A percentile compares a stretch with the other conserved stretches of the same genome.
Conservation (phyloP, 768 basidiomycete species). For the Mycena galericulata region DNA sequence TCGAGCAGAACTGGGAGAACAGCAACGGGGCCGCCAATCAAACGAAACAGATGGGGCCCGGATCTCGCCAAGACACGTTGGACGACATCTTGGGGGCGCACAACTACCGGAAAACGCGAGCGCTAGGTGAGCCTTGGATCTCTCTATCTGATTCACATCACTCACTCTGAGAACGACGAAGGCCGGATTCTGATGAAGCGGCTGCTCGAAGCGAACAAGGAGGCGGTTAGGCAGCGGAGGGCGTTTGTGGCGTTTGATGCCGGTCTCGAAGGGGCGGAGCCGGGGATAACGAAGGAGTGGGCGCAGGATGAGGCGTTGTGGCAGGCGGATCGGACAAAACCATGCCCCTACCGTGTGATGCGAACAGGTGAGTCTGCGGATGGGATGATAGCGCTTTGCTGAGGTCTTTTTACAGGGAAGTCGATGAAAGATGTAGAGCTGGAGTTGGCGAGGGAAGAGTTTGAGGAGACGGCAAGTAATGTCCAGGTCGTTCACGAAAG, state of each 20-base stretch:
- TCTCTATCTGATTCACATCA: not conserved
- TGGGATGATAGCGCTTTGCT: slow-evolving; percentile 5
- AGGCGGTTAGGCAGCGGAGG: not conserved
- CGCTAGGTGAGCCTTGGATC: not conserved
- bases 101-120: not conserved
- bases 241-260: not conserved
- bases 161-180: not conserved
- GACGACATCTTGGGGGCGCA: not conserved
- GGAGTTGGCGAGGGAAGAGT: not conserved
- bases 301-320: slow-evolving; percentile 1
- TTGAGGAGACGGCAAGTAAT: not conserved
- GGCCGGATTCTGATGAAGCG: not conserved
- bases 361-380: slow-evolving; percentile 3
- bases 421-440: slow-evolving; percentile 21
- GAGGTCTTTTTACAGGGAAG: slow-evolving; percentile 31
- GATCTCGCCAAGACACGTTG: slow-evolving; percentile 3
- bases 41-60: slow-evolving; percentile 53
- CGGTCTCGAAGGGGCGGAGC: not conserved
- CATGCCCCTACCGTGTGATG: slow-evolving; percentile 19
- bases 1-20: too few species aligned
- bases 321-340: slow-evolving; percentile 20
- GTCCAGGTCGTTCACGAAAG: slow-evolving; percentile 17
- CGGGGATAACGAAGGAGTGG: slow-evolving; percentile 10
- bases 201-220: not conserved
- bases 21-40: slow-evolving; percentile 41